Evolutionary conservation across 257 asterid genomes (phyloP).

Genomic region (Solanum lycopersicoides): DNA sequence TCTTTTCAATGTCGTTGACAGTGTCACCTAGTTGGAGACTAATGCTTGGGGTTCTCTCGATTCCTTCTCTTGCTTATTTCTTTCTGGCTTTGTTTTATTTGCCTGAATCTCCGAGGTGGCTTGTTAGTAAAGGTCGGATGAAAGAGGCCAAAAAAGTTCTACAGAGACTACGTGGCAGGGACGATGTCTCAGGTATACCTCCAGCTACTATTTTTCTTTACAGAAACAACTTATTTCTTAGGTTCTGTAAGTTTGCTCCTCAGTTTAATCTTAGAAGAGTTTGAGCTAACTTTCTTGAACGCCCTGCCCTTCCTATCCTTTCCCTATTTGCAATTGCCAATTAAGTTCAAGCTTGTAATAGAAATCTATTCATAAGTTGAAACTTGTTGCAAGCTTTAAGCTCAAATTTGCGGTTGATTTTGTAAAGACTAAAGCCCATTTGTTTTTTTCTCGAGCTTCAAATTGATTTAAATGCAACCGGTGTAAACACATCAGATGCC

Average conservation of each 20-base stretch:
- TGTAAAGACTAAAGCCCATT: background rate
- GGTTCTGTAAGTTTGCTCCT: background rate
- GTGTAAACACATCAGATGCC: background rate
- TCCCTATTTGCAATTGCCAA: background rate
- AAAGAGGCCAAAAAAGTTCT: constrained; percentile 70
- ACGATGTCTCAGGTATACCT: constrained; percentile 69
- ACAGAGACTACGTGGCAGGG: constrained; percentile 74
- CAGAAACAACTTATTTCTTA: background rate
- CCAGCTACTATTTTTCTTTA: background rate
- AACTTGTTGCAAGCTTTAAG: background rate
- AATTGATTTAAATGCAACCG: background rate
- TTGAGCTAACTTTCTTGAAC: background rate
- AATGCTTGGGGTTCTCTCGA: constrained; percentile 88
- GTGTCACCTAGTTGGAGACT: constrained; percentile 80
- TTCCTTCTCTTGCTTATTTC: constrained; percentile 69
- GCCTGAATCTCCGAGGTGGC: constrained; percentile 99
- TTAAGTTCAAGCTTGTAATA: background rate
- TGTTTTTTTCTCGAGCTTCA: background rate
- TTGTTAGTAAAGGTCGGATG: constrained; percentile 83
- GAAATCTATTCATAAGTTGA: background rate
- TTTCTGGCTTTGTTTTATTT: constrained; percentile 46
- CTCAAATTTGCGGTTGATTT: background rate
- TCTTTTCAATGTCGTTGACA: constrained; percentile 72
- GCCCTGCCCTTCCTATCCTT: background rate
- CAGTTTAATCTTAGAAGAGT: background rate